These are phyloP conservation scores for Candida sanyaensis DNA, from an alignment of 1,139 yeast species.

Conservation along the genomic window DNA sequence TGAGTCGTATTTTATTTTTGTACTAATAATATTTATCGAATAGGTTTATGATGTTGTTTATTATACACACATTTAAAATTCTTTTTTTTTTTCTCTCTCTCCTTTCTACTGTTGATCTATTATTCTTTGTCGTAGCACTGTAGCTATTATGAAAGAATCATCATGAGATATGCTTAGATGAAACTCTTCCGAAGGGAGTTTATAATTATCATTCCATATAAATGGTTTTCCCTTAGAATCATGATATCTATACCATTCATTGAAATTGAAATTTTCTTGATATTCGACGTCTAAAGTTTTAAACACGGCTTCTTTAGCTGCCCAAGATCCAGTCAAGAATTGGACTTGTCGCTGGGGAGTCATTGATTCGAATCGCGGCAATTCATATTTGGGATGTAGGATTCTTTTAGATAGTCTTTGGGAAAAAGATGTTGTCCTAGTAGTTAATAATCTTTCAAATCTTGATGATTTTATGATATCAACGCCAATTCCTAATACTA, in stretches of 20 bases:
- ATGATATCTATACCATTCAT: constrained; percentile 58
- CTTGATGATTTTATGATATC: constrained; percentile 59
- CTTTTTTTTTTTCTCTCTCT: too few relatives aligned
- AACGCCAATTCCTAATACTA: constrained; percentile 56
- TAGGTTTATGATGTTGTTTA: background rate
- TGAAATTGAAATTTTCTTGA: constrained; percentile 57
- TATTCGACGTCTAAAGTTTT: constrained; percentile 54
- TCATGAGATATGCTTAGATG: constrained; percentile 67
- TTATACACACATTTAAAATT: background rate
- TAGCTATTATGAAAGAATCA: constrained; percentile 52
- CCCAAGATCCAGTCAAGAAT: constrained; percentile 66
- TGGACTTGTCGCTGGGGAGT: constrained; percentile 14
- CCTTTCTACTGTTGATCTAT: background rate
- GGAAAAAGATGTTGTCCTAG: constrained; percentile 26
- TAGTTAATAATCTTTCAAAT: constrained; percentile 42
- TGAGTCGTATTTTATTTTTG: background rate
- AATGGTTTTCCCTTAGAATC: constrained; percentile 41
- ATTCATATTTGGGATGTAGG: constrained; percentile 51
- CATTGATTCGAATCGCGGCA: constrained; percentile 33
- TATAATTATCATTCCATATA: constrained; percentile 33
- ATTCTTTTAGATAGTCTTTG: constrained; percentile 48
- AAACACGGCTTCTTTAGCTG: constrained; percentile 73
- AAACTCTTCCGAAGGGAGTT: constrained; percentile 45
- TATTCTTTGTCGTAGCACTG: constrained; percentile 45
- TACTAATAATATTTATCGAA: constrained; percentile 3